A percentile compares a stretch with the other conserved stretches of the same genome.
phyloP scores from a whole-genome alignment of 306 rosid species.

The Geum urbanum region DNA sequence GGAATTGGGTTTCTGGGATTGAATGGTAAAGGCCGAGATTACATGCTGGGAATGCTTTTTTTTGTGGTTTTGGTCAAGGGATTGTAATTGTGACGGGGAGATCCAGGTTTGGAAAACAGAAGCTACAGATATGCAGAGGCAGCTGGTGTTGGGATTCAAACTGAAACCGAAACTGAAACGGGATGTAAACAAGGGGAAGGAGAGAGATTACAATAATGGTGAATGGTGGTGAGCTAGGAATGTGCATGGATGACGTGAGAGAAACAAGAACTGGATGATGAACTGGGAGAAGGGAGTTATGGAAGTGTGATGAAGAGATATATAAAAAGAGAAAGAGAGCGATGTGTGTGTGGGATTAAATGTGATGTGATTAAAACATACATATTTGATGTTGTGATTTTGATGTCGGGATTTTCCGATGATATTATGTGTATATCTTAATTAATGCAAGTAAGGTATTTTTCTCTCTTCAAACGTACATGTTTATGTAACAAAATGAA shows the following conservation, averaged over 20 bases:
- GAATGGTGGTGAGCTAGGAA: constrained; percentile 2
- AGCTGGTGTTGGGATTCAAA: not conserved
- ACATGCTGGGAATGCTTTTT: constrained; percentile 16
- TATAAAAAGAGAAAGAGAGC: not conserved
- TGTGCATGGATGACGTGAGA: not conserved
- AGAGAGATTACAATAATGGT: not conserved
- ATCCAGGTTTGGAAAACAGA: constrained; percentile 5
- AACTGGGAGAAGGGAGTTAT: not conserved
- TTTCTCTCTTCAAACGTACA: too few relatives aligned
- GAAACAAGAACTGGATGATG: not conserved
- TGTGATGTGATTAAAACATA: not conserved
- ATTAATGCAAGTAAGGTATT: too few relatives aligned
- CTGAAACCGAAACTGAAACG: not conserved
- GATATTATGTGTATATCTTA: too few relatives aligned
- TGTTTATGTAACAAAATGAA: too few relatives aligned
- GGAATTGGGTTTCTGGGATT: not conserved
- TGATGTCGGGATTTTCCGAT: too few relatives aligned
- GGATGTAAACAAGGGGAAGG: not conserved
- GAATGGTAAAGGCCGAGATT: not conserved
- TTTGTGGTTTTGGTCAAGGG: constrained; percentile 8
- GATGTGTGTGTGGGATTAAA: not conserved
- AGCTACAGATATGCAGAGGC: constrained; percentile 2
- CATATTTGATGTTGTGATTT: too few relatives aligned
- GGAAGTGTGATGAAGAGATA: too few relatives aligned
- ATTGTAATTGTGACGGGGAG: not conserved